These are phyloP conservation scores for Trichophyton mentagrophytes DNA, from an alignment of 2,329 filamentous ascomycete species.

Conservation along the genomic window DNA sequence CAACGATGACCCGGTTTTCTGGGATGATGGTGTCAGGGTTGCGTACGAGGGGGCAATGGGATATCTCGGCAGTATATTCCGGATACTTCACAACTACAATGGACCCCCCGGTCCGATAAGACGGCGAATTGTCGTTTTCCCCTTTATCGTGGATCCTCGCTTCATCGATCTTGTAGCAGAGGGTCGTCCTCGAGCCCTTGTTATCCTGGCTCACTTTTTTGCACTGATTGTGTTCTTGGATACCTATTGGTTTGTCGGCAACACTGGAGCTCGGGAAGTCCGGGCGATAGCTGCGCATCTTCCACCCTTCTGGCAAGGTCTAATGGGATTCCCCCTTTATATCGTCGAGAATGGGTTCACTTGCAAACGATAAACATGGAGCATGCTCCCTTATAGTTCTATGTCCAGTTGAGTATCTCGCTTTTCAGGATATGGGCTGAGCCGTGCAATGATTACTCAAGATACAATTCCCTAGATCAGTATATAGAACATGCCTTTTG, in stretches of 20 bases:
- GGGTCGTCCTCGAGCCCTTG: not conserved
- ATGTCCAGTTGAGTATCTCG: too few relatives aligned
- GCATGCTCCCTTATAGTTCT: not conserved
- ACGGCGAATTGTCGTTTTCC: not conserved
- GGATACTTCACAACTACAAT: not conserved
- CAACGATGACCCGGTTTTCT: not conserved
- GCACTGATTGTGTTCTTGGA: not conserved
- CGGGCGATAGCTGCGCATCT: not conserved
- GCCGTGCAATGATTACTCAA: too few relatives aligned
- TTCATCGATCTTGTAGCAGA: constrained; percentile 1
- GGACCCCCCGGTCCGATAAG: not conserved
- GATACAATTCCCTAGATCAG: too few relatives aligned
- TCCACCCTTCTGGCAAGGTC: not conserved
- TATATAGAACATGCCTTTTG: too few relatives aligned
- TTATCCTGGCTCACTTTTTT: constrained; percentile 1
- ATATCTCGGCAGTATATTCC: not conserved
- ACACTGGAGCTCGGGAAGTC: constrained; percentile 1
- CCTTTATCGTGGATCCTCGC: not conserved
- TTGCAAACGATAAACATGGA: not conserved
- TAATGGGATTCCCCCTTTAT: not conserved
- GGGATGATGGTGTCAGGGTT: not conserved
- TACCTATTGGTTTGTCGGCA: constrained; percentile 1
- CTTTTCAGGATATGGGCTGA: too few relatives aligned
- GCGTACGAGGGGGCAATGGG: not conserved
- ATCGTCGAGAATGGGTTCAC: not conserved